Conservation (phyloP, 108 stramenopile genomes). For the Aureococcus anophagefferens region DNA sequence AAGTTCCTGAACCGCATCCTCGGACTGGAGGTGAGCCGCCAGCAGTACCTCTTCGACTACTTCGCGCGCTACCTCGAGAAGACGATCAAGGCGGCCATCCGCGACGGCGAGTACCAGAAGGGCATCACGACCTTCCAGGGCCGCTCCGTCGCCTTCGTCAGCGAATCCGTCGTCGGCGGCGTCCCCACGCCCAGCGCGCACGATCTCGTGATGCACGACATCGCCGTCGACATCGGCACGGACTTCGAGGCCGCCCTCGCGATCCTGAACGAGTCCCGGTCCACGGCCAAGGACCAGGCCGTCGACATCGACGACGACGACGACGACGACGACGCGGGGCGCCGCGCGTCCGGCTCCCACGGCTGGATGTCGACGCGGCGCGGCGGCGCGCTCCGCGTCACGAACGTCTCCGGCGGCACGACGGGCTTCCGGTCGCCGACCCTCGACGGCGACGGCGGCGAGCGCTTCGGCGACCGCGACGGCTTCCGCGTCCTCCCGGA, state of each 20-base stretch:
- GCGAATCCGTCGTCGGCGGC: neutral
- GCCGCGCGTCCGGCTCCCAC: too few species aligned
- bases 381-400: too few species aligned
- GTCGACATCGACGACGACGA: too few species aligned
- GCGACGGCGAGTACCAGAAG: constrained; percentile 14
- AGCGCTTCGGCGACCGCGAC: neutral
- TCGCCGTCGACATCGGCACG: neutral
- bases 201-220: neutral
- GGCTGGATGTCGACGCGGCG: too few species aligned
- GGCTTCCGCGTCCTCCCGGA: neutral
- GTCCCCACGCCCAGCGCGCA: neutral
- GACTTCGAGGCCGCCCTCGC: neutral
- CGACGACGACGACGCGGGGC: too few species aligned
- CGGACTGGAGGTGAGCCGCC: constrained; percentile 3
- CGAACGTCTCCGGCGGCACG: too few species aligned
- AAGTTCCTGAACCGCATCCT: constrained; percentile 15
- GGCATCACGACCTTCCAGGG: constrained; percentile 14
- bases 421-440: too few species aligned
- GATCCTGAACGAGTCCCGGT: neutral
- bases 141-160: neutral
- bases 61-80: constrained; percentile 8
- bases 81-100: constrained; percentile 5
- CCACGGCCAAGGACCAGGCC: neutral
- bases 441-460: too few species aligned
- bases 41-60: constrained; percentile 6